phyloP scores from a whole-genome alignment of 1,284 basidiomycete genomes.

The Ustilago vetiveriae region DNA sequence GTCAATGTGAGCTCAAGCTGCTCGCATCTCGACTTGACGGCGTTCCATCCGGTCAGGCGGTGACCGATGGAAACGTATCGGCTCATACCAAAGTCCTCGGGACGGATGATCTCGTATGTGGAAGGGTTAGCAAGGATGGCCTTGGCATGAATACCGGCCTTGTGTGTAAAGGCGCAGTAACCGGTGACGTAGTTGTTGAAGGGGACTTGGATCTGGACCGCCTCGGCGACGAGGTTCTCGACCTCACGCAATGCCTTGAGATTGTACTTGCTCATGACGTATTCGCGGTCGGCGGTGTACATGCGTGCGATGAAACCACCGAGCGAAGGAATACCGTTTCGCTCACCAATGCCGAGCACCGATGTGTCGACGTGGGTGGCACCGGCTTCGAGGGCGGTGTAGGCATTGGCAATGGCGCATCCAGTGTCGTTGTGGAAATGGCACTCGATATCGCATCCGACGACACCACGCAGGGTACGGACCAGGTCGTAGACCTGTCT shows the following conservation, averaged over 20 bases:
- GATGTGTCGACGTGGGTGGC: conserved; percentile 93
- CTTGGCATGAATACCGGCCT: conserved; percentile 99
- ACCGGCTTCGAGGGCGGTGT: conserved; percentile 97
- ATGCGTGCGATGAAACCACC: conserved; percentile 97
- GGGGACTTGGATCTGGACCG: conserved; percentile 96
- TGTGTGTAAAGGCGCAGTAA: conserved; percentile 99
- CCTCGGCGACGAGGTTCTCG: conserved; percentile 98
- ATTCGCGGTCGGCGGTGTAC: conserved; percentile 84
- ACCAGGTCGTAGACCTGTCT: conserved; percentile 99
- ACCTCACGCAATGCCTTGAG: conserved; percentile 95
- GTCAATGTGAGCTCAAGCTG: conserved; percentile 86
- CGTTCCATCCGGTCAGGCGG: conserved; percentile 96
- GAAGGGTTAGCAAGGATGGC: conserved; percentile 99
- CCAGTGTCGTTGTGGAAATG: conserved; percentile 98
- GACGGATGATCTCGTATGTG: conserved; percentile 75
- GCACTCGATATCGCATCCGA: conserved; percentile 83
- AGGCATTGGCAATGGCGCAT: conserved; percentile 95
- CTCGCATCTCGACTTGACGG: conserved; percentile 98
- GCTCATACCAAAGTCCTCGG: conserved; percentile 94
- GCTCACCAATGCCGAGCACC: conserved; percentile 95
- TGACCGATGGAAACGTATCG: conserved; percentile 99
- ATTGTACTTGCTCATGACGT: conserved; percentile 99
- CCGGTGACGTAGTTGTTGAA: conserved; percentile 91
- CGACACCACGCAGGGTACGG: conserved; percentile 89
- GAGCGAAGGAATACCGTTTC: conserved; percentile 97